Percentiles rank a stretch among this genome's conserved stretches.
Conservation (phyloP, 805 yeast genomes). For the Candida silvicultrix region DNA sequence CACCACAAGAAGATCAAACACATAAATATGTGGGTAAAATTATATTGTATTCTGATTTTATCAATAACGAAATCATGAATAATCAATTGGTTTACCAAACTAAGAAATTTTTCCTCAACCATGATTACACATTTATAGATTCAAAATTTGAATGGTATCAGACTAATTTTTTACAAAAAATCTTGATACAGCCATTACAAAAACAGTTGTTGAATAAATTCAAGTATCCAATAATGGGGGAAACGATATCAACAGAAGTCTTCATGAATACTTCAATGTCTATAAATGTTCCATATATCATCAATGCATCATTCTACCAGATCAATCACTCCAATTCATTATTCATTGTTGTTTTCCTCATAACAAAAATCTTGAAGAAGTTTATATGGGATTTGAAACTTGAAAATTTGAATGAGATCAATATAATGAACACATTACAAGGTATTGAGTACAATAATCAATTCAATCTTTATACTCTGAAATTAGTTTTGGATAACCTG, state of each 20-base stretch:
- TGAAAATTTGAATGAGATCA: conserved; percentile 2
- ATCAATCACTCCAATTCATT: background rate
- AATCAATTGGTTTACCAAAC: background rate
- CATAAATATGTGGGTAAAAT: conserved; percentile 22
- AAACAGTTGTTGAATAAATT: background rate
- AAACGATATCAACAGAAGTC: background rate
- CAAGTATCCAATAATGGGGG: background rate
- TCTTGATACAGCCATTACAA: background rate
- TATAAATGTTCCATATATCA: background rate
- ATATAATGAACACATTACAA: conserved; percentile 14
- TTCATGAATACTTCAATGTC: background rate
- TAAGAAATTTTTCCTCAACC: background rate
- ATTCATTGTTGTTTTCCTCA: background rate
- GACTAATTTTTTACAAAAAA: background rate
- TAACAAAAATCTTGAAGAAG: background rate
- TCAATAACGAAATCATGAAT: background rate
- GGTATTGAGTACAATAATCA: conserved; percentile 17
- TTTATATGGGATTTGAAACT: background rate
- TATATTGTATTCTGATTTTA: conserved; percentile 6
- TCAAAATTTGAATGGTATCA: background rate
- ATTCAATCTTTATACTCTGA: conserved; percentile 17
- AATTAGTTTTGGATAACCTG: conserved; percentile 7
- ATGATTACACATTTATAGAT: background rate
- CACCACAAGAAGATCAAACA: conserved; percentile 18
- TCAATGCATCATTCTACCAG: background rate